Conservation (phyloP, 1,139 yeast genomes). For the Blastobotrys aristatus region DNA sequence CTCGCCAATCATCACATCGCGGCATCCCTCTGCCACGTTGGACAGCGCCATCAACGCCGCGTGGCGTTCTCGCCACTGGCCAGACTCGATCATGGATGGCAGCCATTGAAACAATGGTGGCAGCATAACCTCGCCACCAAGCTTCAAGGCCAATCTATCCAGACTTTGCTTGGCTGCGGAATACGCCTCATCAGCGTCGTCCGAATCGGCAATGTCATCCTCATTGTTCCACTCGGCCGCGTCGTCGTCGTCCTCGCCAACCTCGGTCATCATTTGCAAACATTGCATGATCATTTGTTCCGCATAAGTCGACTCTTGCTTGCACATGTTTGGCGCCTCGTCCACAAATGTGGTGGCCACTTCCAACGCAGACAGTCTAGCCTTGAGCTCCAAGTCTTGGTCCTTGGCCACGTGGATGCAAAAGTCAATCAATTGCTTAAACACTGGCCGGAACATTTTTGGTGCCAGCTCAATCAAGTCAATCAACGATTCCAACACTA, state of each 20-base stretch:
- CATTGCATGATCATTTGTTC: constrained; percentile 68
- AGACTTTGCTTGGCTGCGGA: constrained; percentile 92
- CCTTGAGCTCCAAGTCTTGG: constrained; percentile 67
- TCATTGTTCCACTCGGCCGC: constrained; percentile 84
- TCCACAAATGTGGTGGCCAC: constrained; percentile 86
- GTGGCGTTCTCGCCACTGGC: constrained; percentile 90
- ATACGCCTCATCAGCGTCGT: constrained; percentile 81
- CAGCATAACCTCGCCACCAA: constrained; percentile 80
- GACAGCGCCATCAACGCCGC: constrained; percentile 97
- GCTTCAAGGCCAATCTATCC: constrained; percentile 78
- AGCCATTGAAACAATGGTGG: constrained; percentile 81
- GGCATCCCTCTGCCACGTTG: constrained; percentile 96
- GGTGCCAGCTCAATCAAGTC: constrained; percentile 94
- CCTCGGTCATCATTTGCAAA: constrained; percentile 85
- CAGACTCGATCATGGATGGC: constrained; percentile 73
- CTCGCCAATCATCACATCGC: constrained; percentile 78
- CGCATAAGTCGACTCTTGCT: constrained; percentile 67
- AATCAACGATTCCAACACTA: constrained; percentile 82
- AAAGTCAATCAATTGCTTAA: constrained; percentile 78
- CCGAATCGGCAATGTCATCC: constrained; percentile 70
- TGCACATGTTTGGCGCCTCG: constrained; percentile 94
- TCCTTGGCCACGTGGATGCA: constrained; percentile 77
- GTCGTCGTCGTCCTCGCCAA: constrained; percentile 78
- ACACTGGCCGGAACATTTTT: constrained; percentile 86
- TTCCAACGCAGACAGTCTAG: constrained; percentile 85